These are phyloP conservation scores for Closterium sp. DNA, from an alignment of 139 green algal genomes.

Conservation along the genomic window DNA sequence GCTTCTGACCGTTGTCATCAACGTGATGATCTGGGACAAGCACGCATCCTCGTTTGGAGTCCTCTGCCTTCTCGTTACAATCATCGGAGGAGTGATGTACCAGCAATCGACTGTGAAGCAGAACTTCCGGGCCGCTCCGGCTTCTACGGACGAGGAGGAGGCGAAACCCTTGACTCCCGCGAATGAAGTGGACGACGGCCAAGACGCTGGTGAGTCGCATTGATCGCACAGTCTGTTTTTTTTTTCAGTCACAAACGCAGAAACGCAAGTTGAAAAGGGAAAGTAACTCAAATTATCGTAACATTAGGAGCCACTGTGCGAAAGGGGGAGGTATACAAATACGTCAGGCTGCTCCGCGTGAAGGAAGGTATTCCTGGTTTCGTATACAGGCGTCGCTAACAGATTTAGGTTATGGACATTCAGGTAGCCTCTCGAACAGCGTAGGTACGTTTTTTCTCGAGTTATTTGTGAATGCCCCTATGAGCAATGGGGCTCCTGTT, in stretches of 20 bases:
- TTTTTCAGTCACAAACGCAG: neutral
- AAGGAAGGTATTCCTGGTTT: neutral
- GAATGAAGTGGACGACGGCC: neutral
- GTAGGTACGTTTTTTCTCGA: too few species aligned
- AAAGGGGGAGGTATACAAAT: neutral
- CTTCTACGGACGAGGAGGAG: constrained; percentile 11
- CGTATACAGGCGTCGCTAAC: neutral
- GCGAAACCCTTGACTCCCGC: neutral
- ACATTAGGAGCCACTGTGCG: neutral
- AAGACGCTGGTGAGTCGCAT: neutral
- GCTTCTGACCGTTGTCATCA: constrained; percentile 71
- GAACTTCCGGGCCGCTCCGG: neutral
- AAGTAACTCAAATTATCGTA: neutral
- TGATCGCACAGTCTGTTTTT: neutral
- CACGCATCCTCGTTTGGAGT: constrained; percentile 60
- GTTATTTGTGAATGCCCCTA: too few species aligned
- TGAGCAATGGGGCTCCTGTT: too few species aligned
- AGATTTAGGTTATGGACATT: too few species aligned
- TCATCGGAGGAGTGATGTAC: constrained; percentile 48
- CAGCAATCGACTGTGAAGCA: constrained; percentile 40
- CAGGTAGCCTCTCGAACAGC: too few species aligned
- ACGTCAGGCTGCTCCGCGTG: too few species aligned
- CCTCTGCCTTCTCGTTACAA: constrained; percentile 54
- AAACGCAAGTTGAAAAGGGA: neutral
- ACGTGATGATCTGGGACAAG: constrained; percentile 71